phyloP scores from a whole-genome alignment of 768 basidiomycete genomes.

The Tylopilus vinaceipallidus region DNA sequence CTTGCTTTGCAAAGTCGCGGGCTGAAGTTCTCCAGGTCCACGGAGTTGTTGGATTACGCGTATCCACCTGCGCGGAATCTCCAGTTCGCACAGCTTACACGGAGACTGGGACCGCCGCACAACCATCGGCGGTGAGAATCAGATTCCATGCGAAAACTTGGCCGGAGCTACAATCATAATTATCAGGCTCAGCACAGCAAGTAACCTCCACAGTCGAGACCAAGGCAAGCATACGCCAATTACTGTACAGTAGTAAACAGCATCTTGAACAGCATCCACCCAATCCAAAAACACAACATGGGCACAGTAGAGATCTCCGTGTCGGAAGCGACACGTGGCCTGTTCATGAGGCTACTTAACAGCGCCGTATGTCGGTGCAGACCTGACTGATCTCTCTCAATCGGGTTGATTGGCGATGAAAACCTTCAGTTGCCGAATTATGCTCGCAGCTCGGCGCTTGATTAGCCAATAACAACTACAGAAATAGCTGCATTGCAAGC shows the following conservation, averaged over 20 bases:
- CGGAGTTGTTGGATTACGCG: constrained; percentile 2
- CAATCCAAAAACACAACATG: constrained; percentile 20
- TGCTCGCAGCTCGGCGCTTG: constrained; percentile 9
- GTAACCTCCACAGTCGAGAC: background rate
- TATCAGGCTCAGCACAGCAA: constrained; percentile 27
- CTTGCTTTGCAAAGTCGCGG: background rate
- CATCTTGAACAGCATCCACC: no score
- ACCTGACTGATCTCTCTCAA: constrained; percentile 11
- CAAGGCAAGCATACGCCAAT: background rate
- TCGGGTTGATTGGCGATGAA: constrained; percentile 22
- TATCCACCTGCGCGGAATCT: background rate
- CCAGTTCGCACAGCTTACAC: constrained; percentile 20
- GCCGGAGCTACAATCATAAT: constrained; percentile 15
- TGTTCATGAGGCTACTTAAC: background rate
- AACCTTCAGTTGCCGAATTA: constrained; percentile 10
- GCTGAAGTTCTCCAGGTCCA: background rate
- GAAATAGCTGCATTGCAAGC: constrained; percentile 15
- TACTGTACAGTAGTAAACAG: no score
- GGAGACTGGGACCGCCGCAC: constrained; percentile 22
- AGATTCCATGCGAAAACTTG: constrained; percentile 17
- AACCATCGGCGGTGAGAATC: constrained; percentile 23
- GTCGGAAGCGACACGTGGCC: constrained; percentile 17
- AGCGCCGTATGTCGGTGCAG: constrained; percentile 14
- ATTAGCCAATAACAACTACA: constrained; percentile 2
- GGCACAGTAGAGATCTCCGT: constrained; percentile 12